A percentile compares a stretch with the other conserved stretches of the same genome.
phyloP scores from a whole-genome alignment of 1,139 yeast species.

The Kluyveromyces marxianus region DNA sequence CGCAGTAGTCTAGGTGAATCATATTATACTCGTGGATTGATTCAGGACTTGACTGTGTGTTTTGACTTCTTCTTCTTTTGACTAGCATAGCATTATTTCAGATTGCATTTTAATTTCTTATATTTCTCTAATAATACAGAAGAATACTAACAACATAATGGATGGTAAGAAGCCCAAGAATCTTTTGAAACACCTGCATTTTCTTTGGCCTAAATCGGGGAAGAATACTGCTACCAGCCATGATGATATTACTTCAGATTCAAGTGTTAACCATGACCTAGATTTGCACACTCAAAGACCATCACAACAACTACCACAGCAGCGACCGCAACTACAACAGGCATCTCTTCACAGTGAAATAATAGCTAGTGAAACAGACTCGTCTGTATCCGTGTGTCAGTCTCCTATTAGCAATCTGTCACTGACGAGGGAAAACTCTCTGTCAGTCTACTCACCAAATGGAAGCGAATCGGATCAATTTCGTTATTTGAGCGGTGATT shows the following conservation, averaged over 20 bases:
- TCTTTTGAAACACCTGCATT: constrained; percentile 4
- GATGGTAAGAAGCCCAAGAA: background rate
- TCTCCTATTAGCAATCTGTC: background rate
- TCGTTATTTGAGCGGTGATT: background rate
- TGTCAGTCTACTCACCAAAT: background rate
- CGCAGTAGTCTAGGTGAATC: too few relatives aligned
- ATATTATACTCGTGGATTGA: too few relatives aligned
- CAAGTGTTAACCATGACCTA: too few relatives aligned
- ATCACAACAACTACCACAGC: too few relatives aligned
- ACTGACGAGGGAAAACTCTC: constrained; percentile 2
- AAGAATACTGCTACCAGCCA: too few relatives aligned
- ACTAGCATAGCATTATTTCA: background rate
- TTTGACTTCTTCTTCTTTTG: too few relatives aligned
- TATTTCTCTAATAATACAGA: background rate
- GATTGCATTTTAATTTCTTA: too few relatives aligned
- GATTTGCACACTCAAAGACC: too few relatives aligned
- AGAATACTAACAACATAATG: too few relatives aligned
- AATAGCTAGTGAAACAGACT: background rate
- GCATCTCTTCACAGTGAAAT: background rate
- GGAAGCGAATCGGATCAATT: background rate
- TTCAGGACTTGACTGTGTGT: too few relatives aligned
- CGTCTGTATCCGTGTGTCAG: background rate
- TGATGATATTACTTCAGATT: too few relatives aligned
- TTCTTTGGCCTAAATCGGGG: background rate
- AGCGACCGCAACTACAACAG: too few relatives aligned